phyloP scores from a whole-genome alignment of 208 protist species.

The Plasmodiophora brassicae region DNA sequence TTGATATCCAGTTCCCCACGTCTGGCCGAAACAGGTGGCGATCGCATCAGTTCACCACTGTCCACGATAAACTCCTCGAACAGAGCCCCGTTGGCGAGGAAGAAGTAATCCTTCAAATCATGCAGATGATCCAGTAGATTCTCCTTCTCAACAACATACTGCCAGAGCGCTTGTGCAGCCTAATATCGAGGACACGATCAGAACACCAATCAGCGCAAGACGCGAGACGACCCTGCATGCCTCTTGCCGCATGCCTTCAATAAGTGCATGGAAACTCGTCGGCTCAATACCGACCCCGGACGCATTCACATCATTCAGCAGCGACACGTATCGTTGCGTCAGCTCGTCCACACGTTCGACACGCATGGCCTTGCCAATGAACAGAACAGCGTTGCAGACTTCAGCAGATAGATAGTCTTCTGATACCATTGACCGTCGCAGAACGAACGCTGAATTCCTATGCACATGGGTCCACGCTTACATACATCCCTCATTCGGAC shows the following conservation, averaged over 20 bases:
- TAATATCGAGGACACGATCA: too few relatives aligned
- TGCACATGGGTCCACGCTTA: too few relatives aligned
- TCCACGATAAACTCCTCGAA: constrained; percentile 10
- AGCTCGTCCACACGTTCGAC: too few relatives aligned
- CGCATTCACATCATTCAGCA: too few relatives aligned
- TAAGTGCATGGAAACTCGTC: too few relatives aligned
- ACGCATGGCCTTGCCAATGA: background rate
- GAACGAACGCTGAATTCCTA: background rate
- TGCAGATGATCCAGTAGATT: background rate
- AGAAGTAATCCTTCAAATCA: constrained; percentile 19
- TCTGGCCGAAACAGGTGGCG: background rate
- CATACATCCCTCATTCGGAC: too few relatives aligned
- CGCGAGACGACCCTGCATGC: too few relatives aligned
- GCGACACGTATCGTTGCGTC: too few relatives aligned
- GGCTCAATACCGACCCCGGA: too few relatives aligned
- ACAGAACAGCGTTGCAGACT: background rate
- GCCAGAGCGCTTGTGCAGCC: background rate
- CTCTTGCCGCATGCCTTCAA: too few relatives aligned
- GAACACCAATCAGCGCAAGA: too few relatives aligned
- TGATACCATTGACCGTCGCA: background rate
- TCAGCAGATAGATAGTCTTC: background rate
- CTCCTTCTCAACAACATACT: background rate
- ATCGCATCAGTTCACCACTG: background rate
- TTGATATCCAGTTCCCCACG: background rate
- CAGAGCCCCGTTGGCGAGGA: background rate